Base-by-base conservation (phyloP, 176 grass and related monocot species). In the Zoysia japonica region DNA sequence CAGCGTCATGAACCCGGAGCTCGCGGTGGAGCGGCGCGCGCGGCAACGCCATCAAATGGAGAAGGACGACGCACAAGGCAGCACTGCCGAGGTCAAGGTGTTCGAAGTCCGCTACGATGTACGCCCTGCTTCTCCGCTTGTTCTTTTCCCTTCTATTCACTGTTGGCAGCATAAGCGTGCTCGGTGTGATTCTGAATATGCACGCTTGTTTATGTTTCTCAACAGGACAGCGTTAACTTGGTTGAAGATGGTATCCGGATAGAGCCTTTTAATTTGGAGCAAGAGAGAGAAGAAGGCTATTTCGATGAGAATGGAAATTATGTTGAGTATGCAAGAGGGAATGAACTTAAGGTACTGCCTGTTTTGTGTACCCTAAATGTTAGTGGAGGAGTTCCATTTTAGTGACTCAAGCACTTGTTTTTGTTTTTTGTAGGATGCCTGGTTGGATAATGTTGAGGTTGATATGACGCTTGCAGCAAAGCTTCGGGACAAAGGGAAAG, bases 211-310 rank as follows among this genome's bases (percentile, higher is more conserved):
- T 82, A 81, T 83, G 37, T 57, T 79, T 6, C 82, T 86, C 83
- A 37, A 84, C 94, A 92, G 96, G 92, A 94, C 53, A 53, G 77
- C 81, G 67, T 65, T 56, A 82, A 93, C 76, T 95, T 94, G 59
- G 88, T 91, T 5, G 96, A 98, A 42, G 92, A 95, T 81, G 92
- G 92, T 28, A 95, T 98, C 71, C 81, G 68, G 57, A 85, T 98
- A 70, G 96, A 98, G 48, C 96, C 96, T n/a, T 98, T 98, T 82
- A 98, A 95, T 89, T 78, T 98, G 88, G 90, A 95, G 40, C 82
- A 89, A 78, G 96, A 98, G 72, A 98, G 92, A 53, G 91, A 98
- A 67, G 96, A 98, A 86, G 94, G 94, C 2, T 98, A 98, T 64
- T 98, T 98, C 41, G 96, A 98, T 84, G 89, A 84, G 6, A 90